phyloP scores from a whole-genome alignment of 2,329 filamentous ascomycete species.

The Apiospora koreana region DNA sequence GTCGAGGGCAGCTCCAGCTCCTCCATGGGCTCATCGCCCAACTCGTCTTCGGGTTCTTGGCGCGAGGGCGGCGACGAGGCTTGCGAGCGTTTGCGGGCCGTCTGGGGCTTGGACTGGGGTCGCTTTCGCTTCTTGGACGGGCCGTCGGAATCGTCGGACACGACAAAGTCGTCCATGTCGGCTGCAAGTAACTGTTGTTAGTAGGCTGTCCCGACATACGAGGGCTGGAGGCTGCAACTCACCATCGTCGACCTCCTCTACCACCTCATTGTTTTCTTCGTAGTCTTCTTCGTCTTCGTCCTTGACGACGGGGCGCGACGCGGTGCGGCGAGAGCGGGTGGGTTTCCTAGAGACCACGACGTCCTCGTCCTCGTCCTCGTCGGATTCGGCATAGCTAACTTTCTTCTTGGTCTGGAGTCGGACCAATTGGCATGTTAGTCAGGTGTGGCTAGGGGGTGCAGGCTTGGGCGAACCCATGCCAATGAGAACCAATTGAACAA shows the following conservation, averaged over 20 bases:
- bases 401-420: conserved; percentile 49
- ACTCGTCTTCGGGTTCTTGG: conserved; percentile 36
- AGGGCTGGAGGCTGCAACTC: neutral
- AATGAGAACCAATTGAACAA: too few species aligned
- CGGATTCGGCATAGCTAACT: conserved; percentile 84
- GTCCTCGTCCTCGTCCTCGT: conserved; percentile 75
- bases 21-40: conserved; percentile 54
- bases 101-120: conserved; percentile 47
- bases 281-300: conserved; percentile 74
- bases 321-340: conserved; percentile 40
- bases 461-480: too few species aligned
- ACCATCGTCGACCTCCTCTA: conserved; percentile 47
- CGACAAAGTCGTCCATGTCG: conserved; percentile 87
- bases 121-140: conserved; percentile 75
- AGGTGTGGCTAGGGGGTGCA: conserved; percentile 11
- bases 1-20: conserved; percentile 57
- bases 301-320: conserved; percentile 60
- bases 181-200: conserved; percentile 34
- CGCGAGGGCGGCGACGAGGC: conserved; percentile 45
- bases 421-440: neutral
- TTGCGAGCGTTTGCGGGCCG: conserved; percentile 64
- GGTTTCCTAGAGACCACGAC: conserved; percentile 56
- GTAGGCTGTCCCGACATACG: neutral
- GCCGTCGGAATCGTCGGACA: conserved; percentile 82
- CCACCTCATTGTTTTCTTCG: conserved; percentile 59